Evolutionary conservation across 2,329 filamentous ascomycete genomes (phyloP), one percentile per base, ranked within the genome.

Genomic region (Aureobasidium subglaciale): DNA sequence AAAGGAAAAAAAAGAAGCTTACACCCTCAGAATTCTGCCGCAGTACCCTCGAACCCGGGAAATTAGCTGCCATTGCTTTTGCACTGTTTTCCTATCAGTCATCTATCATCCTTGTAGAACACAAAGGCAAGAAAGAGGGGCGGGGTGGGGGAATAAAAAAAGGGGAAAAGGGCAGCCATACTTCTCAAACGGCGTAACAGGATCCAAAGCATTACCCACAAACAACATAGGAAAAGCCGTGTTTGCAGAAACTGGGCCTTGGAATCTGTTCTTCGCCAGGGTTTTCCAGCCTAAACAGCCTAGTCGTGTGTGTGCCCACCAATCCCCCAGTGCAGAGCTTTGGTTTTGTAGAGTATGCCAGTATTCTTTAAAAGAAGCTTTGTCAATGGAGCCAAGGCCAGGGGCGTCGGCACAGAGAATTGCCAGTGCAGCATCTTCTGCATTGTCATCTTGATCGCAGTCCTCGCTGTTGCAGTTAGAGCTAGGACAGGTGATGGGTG

Each of bases 131-230:
- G 30, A 27, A n/a, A n/a, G n/a, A n/a, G n/a, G n/a, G n/a, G n/a
- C n/a, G n/a, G n/a, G n/a, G n/a, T n/a, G n/a, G n/a, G n/a, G n/a
- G n/a, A n/a, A n/a, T n/a, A n/a, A n/a, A n/a, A n/a, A n/a, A n/a
- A n/a, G n/a, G n/a, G n/a, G n/a, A n/a, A n/a, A n/a, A n/a, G n/a
- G n/a, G n/a, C n/a, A n/a, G n/a, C n/a, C 22, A 32, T 34, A 32
- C 42, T 46, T 46, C 5, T 25, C 60, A 7, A 84, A 65, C 3
- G 81, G 81, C 0, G 81, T 84, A 0, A 85, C 78, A 0, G 83
- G 83, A 57, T 85, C 82, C 11, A 78, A 71, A 0, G 75, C 78
- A 61, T 80, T 83, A 30, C 75, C 77, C 7, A 83, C 67, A 62
- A 82, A 79, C 9, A 85, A 71, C 27, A 85, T 69, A 0, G 82